phyloP scores from a whole-genome alignment of 2,329 filamentous ascomycete genomes.

The Aspergillus sp. region DNA sequence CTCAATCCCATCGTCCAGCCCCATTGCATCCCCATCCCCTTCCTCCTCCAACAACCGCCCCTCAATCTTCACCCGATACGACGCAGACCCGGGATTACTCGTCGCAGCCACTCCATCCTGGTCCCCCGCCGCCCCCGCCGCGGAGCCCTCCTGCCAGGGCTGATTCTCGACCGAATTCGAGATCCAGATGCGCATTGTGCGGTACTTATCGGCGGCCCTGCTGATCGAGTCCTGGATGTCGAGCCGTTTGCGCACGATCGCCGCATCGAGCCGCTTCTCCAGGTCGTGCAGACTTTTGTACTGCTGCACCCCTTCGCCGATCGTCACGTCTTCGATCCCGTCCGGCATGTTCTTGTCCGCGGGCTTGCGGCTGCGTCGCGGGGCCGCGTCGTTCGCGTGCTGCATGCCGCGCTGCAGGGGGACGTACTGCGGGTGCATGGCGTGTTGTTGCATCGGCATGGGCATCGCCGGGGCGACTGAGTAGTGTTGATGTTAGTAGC shows the following conservation, averaged over 20 bases:
- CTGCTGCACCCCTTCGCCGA: conserved; percentile 70
- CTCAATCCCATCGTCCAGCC: conserved; percentile 38
- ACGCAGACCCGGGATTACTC: conserved; percentile 28
- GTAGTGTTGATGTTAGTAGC: conserved; percentile 7
- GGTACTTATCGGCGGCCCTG: conserved; percentile 66
- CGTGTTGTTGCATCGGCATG: conserved; percentile 28
- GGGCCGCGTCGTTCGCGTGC: conserved; percentile 43
- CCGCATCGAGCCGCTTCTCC: conserved; percentile 80
- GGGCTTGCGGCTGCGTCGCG: conserved; percentile 76
- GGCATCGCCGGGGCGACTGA: conserved; percentile 23
- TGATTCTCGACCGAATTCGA: conserved; percentile 92
- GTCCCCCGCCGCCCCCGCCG: no score
- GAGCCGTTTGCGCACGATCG: conserved; percentile 86
- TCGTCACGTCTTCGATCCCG: conserved; percentile 69
- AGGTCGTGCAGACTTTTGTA: conserved; percentile 79
- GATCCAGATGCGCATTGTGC: conserved; percentile 85
- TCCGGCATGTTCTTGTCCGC: conserved; percentile 94
- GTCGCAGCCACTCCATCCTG: conserved; percentile 56
- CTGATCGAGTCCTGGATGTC: conserved; percentile 78
- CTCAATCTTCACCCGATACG: conserved; percentile 83
- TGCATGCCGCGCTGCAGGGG: conserved; percentile 27
- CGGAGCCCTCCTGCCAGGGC: conserved; percentile 89
- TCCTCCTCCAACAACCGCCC: conserved; percentile 69
- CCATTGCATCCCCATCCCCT: conserved; percentile 43
- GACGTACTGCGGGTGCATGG: conserved; percentile 30